Evolutionary conservation across 2,329 filamentous ascomycete genomes (phyloP).

Genomic region (Aureobasidium sp.): DNA sequence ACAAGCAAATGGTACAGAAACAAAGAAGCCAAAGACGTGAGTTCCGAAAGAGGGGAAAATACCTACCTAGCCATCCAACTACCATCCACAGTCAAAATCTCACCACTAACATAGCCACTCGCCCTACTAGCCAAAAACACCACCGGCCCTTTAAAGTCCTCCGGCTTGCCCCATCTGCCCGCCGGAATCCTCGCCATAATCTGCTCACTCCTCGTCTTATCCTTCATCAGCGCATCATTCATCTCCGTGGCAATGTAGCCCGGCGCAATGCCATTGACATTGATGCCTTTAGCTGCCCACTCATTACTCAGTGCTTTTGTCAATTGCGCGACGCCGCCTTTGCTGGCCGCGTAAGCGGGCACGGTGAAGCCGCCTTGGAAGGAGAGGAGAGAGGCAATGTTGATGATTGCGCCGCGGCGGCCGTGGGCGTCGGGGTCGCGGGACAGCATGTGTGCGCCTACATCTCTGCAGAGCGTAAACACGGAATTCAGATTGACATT

Average conservation of each 20-base stretch:
- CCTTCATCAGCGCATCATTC: slow-evolving; percentile 74
- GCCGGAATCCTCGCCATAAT: slow-evolving; percentile 79
- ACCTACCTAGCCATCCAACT: slow-evolving; percentile 49
- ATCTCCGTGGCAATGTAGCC: slow-evolving; percentile 93
- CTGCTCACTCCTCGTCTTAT: slow-evolving; percentile 60
- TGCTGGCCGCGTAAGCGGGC: slow-evolving; percentile 78
- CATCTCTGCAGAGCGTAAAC: slow-evolving; percentile 69
- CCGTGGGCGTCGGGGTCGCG: slow-evolving; percentile 44
- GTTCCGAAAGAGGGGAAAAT: neutral
- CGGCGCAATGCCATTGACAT: slow-evolving; percentile 81
- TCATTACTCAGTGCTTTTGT: slow-evolving; percentile 83
- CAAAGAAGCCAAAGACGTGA: no score
- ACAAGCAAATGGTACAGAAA: no score
- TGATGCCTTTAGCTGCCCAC: slow-evolving; percentile 73
- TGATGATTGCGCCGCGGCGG: slow-evolving; percentile 68
- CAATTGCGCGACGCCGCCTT: slow-evolving; percentile 77
- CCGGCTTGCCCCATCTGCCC: slow-evolving; percentile 72
- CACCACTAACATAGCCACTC: slow-evolving; percentile 76
- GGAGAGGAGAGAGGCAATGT: slow-evolving; percentile 71
- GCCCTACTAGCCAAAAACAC: slow-evolving; percentile 71
- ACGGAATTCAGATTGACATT: slow-evolving; percentile 82
- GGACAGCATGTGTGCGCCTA: slow-evolving; percentile 69
- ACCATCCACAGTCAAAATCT: slow-evolving; percentile 77
- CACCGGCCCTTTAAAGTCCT: slow-evolving; percentile 79
- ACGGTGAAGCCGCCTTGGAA: slow-evolving; percentile 87